Evolutionary conservation across 148 eudicot genomes (phyloP), one percentile per base, ranked within the genome.

Genomic region (Fagopyrum homotropicum): DNA sequence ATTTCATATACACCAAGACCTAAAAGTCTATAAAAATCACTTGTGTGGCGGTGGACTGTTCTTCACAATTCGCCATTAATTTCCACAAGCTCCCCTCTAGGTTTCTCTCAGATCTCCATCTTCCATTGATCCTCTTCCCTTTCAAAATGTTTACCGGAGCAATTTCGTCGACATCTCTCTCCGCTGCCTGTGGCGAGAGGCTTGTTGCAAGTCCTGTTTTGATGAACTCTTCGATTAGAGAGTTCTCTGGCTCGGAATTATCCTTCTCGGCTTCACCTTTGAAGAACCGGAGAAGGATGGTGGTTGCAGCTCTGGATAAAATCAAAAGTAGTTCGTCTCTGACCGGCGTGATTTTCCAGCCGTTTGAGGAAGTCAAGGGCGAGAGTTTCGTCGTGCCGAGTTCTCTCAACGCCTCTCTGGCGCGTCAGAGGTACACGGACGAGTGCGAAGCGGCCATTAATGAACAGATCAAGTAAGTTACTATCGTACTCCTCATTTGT

Each of bases 381-480:
- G 93, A 87, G 49, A 80, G 73, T 7, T 79, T 85, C 45, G 9
- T 80, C 74, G 89, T 88, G 0, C 95, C 97, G 0, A 77, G 81
- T 19, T 70, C 85, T 45, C 81, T 85, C 8, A 60, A 81, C 0
- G 76, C 75, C 35, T 92, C 97, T 1, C 86, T 92, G 77, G 97
- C 97, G 72, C 81, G 92, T 2, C 94, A 89, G 79, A 71, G 77
- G n/a, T 90, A 40, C 56, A 77, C 74, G n/a, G 83, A 85, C 7
- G 89, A 83, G 3, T 88, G 87, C 75, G 97, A 92, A 75, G 79
- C 88, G 45, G 95, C 91, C 4, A 77, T 92, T 72, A 92, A 92
- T 70, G 97, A 90, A 84, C 97, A 92, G 81, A 92, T 92, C 75
- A 92, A 92, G 97, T 92, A 79, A 78, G 75, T 17, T 78, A 64